Base-by-base conservation (phyloP, 768 basidiomycete genomes). In the Mycena kentingensis region DNA sequence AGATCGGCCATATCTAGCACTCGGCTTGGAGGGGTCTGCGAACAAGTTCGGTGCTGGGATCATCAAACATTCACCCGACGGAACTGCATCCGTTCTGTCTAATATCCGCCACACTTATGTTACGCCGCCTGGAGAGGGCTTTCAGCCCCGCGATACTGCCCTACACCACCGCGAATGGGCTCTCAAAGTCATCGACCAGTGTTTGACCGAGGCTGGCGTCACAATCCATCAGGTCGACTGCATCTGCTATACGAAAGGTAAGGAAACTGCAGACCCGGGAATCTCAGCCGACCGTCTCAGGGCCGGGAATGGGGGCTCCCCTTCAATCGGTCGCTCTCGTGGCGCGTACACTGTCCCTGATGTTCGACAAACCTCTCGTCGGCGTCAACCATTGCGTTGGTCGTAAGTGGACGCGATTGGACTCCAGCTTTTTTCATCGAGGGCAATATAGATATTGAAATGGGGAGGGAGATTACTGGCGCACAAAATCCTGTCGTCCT, bases 371-470 rank as follows among this genome's bases (percentile, higher is more conserved):
- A 64, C 96, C 97, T 3, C 77, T 99, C 5, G 84, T 99, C 3
- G 95, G 93, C 1, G 97, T 98, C n/a, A 99, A 99, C 67, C 97
- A 99, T 69, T 99, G 97, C 63, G 86, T 99, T 27, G 97, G 97
- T 43, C 97, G 97, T 98, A 65, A 70, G 92, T 72, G 15, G 50
- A n/a, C n/a, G n/a, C 38, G 49, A 44, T 39, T 18, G 8, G 26
- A 18, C 34, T 25, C 37, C 57, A 32, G 34, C 26, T 24, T 4
- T 18, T 21, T 49, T 37, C 15, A 13, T 24, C n/a, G n/a, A n/a
- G n/a, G n/a, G n/a, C n/a, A n/a, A n/a, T n/a, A n/a, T 65, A 98
- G 97, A 99, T 69, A 99, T 99, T 59, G 97, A 99, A 71, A 99
- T 98, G 89, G 97, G 97, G 29, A 82, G 97, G 35, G 82, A 92